Evolutionary conservation across 2,329 filamentous ascomycete species (phyloP), one percentile per base, ranked within the genome.

Genomic region (Penicillium capsulatum): DNA sequence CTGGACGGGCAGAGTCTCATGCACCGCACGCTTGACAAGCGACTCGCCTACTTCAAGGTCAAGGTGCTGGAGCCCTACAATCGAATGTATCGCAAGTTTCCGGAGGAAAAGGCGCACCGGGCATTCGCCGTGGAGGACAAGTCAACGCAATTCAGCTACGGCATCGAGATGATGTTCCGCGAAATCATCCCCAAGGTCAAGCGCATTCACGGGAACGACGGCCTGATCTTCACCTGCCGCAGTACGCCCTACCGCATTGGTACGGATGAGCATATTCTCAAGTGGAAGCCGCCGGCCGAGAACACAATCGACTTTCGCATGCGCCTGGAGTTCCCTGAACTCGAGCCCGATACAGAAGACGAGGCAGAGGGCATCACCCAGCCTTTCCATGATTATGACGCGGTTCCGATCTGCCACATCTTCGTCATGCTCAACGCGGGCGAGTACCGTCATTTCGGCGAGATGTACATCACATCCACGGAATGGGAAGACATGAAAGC

Each of bases 271-370:
- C 84, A 95, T 63, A 98, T 96, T 48, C 73, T 98, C 27, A 98
- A 98, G 66, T 98, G 92, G 92, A 98, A 98, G 68, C 89, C 91
- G 0, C 87, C 88, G 3, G 76, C 86, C 50, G 92, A 98, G 64
- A 98, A 98, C 69, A 94, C 89, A 0, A 81, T 98, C 53, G 92
- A 98, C 63, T 96, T 95, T 64, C 79, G 84, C 29, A 75, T 97
- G 54, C 79, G 78, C 36, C 75, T 98, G 30, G 73, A 77, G 9
- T 97, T 96, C 57, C 84, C 85, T 0, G 59, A 73, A 0, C 72
- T 84, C n/a, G 76, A 86, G 43, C 83, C 84, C 1, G 78, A 83
- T 55, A 76, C 79, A 10, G 67, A 73, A 11, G 84, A 92, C 53
- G 77, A 79, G 31, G 77, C 79, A 22, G 83, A 86, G 13, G 83